Evolutionary conservation across 2,329 filamentous ascomycete genomes (phyloP).

Genomic region (Camillea tinctor): DNA sequence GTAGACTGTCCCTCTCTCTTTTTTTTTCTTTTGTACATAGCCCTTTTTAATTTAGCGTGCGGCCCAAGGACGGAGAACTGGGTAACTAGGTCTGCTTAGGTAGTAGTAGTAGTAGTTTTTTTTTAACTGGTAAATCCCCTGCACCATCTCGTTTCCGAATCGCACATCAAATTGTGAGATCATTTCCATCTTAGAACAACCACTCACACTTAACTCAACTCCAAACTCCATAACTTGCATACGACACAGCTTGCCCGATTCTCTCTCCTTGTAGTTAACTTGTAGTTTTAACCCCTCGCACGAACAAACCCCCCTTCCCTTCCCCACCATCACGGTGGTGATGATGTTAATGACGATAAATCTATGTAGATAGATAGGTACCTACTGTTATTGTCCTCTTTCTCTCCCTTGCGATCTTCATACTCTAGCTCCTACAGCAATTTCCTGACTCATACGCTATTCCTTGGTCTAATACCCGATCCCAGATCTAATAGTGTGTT

Average conservation of each 20-base stretch:
- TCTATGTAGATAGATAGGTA: background rate
- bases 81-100: background rate
- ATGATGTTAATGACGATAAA: background rate
- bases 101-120: background rate
- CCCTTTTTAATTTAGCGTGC: background rate
- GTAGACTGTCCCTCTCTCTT: too few relatives aligned
- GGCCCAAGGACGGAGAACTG: background rate
- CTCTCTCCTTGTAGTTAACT: background rate
- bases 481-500: background rate
- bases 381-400: too few relatives aligned
- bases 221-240: background rate
- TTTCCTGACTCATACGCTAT: background rate
- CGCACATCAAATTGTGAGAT: background rate
- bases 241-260: background rate
- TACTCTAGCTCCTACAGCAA: conserved; percentile 1
- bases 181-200: background rate
- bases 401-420: background rate
- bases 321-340: too few relatives aligned
- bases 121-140: background rate
- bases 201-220: background rate
- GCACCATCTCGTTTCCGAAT: conserved; percentile 2
- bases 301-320: background rate
- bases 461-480: background rate
- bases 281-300: background rate
- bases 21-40: background rate